Percentiles rank a stretch among this genome's conserved stretches.
Conservation (phyloP, 129 eudicot species). For the Escallonia herrerae region DNA sequence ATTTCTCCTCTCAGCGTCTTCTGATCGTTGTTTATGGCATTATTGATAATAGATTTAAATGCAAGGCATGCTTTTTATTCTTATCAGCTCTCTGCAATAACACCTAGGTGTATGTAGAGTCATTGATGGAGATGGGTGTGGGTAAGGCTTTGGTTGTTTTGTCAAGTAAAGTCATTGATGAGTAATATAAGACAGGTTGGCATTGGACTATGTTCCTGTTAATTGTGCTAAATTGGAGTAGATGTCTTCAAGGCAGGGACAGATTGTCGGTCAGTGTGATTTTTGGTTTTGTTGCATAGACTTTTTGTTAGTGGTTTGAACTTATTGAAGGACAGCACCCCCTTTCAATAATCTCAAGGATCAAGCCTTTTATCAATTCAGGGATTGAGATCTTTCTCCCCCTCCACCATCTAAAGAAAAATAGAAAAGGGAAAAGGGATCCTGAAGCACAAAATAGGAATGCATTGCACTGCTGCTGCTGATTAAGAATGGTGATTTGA, state of each 20-base stretch:
- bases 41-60: constrained; percentile 22
- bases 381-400: constrained; percentile 2
- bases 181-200: constrained; percentile 17
- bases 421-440: constrained; percentile 8
- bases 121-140: constrained; percentile 23
- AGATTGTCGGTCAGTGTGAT: constrained; percentile 24
- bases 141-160: constrained; percentile 17
- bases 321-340: constrained; percentile 8
- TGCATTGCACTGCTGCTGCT: too few relatives aligned
- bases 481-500: too few relatives aligned
- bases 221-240: background rate
- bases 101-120: constrained; percentile 34
- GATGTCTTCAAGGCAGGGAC: constrained; percentile 21
- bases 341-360: constrained; percentile 10
- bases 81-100: constrained; percentile 13
- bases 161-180: constrained; percentile 15
- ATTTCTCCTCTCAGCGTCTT: constrained; percentile 21
- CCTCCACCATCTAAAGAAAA: constrained; percentile 1
- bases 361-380: background rate
- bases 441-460: too few relatives aligned
- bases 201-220: constrained; percentile 16
- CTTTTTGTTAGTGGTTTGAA: constrained; percentile 16
- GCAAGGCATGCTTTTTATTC: constrained; percentile 22
- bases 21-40: constrained; percentile 21
- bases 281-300: constrained; percentile 3